phyloP scores from a whole-genome alignment of 371 early-diverging fungal species.

The Umbelopsis sp. region DNA sequence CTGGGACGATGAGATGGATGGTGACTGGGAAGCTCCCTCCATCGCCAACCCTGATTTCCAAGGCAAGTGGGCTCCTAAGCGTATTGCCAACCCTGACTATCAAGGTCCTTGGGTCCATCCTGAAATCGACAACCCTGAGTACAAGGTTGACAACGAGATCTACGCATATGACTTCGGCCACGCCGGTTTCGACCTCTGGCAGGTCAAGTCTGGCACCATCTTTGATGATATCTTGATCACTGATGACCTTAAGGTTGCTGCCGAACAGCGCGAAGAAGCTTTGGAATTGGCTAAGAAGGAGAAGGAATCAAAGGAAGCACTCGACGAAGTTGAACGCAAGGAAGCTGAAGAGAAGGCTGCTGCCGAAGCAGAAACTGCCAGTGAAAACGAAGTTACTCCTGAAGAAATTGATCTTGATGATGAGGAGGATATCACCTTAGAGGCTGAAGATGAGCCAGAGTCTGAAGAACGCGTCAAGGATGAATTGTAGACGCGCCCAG shows the following conservation, averaged over 20 bases:
- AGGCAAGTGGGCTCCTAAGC: conserved; percentile 79
- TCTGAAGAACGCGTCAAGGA: conserved; percentile 47
- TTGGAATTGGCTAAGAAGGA: conserved; percentile 59
- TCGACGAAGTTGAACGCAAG: conserved; percentile 43
- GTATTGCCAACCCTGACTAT: conserved; percentile 93
- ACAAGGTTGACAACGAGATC: conserved; percentile 83
- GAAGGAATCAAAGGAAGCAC: conserved; percentile 53
- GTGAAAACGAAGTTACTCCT: conserved; percentile 15
- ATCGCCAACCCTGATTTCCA: conserved; percentile 90
- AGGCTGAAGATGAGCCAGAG: conserved; percentile 26
- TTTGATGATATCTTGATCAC: conserved; percentile 93
- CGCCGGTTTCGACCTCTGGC: conserved; percentile 96
- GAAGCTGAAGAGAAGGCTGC: conserved; percentile 36
- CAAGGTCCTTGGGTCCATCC: conserved; percentile 94
- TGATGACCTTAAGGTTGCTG: conserved; percentile 69
- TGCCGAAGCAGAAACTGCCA: conserved; percentile 31
- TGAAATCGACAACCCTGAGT: conserved; percentile 90
- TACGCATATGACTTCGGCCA: conserved; percentile 81
- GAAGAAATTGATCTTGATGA: conserved; percentile 24
- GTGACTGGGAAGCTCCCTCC: conserved; percentile 89
- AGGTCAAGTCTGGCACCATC: conserved; percentile 89
- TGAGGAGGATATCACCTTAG: conserved; percentile 28
- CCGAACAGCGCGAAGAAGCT: conserved; percentile 69
- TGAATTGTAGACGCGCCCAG: conserved; percentile 42
- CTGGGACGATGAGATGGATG: conserved; percentile 89